Evolutionary conservation across 2,329 filamentous ascomycete genomes (phyloP).

Genomic region (Ciborinia camelliae): DNA sequence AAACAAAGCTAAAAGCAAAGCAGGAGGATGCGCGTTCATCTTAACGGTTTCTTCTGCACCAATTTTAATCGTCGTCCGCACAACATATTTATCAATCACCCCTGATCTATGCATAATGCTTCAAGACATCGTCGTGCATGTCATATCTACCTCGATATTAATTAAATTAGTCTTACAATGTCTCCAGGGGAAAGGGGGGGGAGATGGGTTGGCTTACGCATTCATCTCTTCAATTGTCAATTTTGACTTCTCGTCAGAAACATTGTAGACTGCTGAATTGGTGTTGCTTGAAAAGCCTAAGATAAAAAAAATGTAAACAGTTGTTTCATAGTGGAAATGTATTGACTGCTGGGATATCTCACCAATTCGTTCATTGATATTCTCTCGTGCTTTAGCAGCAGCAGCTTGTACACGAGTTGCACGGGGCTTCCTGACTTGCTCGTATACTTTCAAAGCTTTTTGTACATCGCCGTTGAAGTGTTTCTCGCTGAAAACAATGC

Average conservation of each 20-base stretch:
- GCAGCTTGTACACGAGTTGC: constrained; percentile 55
- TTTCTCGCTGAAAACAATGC: constrained; percentile 38
- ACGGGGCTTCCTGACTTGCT: constrained; percentile 52
- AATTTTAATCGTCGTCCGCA: not conserved
- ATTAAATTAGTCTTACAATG: not conserved
- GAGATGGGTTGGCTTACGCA: constrained; percentile 38
- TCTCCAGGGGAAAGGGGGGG: too few species aligned
- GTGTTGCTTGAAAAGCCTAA: constrained; percentile 61
- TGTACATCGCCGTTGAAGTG: constrained; percentile 47
- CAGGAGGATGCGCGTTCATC: not conserved
- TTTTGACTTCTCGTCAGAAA: constrained; percentile 57
- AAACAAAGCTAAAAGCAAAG: not conserved
- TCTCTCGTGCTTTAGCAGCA: constrained; percentile 55
- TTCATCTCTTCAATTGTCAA: constrained; percentile 70
- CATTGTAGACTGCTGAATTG: constrained; percentile 53
- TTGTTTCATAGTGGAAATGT: not conserved
- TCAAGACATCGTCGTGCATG: constrained; percentile 6
- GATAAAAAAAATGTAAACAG: not conserved
- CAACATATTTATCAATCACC: not conserved
- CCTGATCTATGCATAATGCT: not conserved
- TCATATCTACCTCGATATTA: not conserved
- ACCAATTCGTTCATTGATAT: constrained; percentile 64
- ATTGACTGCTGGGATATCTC: constrained; percentile 40
- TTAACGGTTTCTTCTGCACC: not conserved
- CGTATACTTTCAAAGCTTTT: constrained; percentile 49